Percentiles rank a stretch among this genome's conserved stretches.
These are phyloP conservation scores for Mortierella sp. DNA, from an alignment of 371 early-diverging fungal genomes.

Conservation along the genomic window DNA sequence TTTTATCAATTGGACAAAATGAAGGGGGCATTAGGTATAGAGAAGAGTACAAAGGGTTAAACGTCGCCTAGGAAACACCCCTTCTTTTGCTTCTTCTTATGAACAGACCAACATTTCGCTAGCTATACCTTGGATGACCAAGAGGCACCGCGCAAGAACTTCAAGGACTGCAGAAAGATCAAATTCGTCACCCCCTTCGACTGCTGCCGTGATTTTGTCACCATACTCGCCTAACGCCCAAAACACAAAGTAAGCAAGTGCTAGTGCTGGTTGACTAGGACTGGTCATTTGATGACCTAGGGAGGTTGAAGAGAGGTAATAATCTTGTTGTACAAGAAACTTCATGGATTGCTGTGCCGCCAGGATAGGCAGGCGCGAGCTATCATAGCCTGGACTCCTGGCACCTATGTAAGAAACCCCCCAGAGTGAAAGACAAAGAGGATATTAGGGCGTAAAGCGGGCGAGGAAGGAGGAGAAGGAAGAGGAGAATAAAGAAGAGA, in stretches of 20 bases:
- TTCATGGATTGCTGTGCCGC: conserved; percentile 36
- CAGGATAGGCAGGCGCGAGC: conserved; percentile 28
- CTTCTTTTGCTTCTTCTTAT: neutral
- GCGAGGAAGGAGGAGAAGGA: neutral
- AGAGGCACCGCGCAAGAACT: conserved; percentile 33
- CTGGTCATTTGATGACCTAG: neutral
- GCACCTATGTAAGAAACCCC: conserved; percentile 27
- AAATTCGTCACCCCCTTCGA: neutral
- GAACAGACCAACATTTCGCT: neutral
- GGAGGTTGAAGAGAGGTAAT: neutral
- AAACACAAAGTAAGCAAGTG: conserved; percentile 35
- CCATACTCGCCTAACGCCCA: conserved; percentile 54
- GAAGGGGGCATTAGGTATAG: neutral
- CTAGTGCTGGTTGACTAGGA: neutral
- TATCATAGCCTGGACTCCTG: conserved; percentile 33
- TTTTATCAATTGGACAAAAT: neutral
- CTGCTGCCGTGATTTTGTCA: conserved; percentile 12
- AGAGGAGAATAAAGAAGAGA: neutral
- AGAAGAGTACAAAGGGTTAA: neutral
- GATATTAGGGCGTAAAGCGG: neutral
- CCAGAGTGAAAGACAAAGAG: neutral
- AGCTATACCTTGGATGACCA: conserved; percentile 38
- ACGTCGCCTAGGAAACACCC: neutral
- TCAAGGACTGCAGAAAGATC: conserved; percentile 17
- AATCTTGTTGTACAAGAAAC: conserved; percentile 27